phyloP scores from a whole-genome alignment of 306 rosid species.

The Corylus americana region DNA sequence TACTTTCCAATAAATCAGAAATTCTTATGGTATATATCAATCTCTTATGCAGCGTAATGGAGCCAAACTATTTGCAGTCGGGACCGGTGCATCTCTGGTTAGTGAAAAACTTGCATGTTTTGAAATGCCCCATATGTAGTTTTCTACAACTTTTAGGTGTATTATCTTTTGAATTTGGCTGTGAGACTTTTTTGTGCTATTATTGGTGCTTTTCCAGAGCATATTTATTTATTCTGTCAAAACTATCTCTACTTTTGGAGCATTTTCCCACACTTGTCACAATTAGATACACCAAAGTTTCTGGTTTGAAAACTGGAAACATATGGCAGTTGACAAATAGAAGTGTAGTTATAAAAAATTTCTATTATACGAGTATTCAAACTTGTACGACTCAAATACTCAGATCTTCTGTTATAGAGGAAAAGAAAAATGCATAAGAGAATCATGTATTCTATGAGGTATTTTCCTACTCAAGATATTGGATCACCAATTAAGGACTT shows the following conservation, averaged over 20 bases:
- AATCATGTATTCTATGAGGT: too few relatives aligned
- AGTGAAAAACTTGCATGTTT: conserved; percentile 29
- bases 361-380: neutral
- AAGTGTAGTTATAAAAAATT: neutral
- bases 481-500: neutral
- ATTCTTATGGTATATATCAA: neutral
- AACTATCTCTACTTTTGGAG: neutral
- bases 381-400: neutral
- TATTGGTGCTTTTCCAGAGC: neutral
- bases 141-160: neutral
- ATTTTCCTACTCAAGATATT: neutral
- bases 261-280: neutral
- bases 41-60: conserved; percentile 75
- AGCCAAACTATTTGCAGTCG: conserved; percentile 86
- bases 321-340: neutral
- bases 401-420: too few relatives aligned
- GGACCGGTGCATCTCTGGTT: conserved; percentile 91
- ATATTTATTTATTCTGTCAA: neutral
- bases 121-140: neutral
- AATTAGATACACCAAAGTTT: neutral
- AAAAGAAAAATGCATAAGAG: too few relatives aligned
- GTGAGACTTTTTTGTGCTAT: neutral
- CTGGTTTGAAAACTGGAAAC: neutral
- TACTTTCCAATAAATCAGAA: too few relatives aligned
- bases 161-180: too few relatives aligned